Percentiles rank a stretch among this genome's conserved stretches.
Conservation (phyloP, 176 grass and related monocot genomes). For the Dactylis glomerata region DNA sequence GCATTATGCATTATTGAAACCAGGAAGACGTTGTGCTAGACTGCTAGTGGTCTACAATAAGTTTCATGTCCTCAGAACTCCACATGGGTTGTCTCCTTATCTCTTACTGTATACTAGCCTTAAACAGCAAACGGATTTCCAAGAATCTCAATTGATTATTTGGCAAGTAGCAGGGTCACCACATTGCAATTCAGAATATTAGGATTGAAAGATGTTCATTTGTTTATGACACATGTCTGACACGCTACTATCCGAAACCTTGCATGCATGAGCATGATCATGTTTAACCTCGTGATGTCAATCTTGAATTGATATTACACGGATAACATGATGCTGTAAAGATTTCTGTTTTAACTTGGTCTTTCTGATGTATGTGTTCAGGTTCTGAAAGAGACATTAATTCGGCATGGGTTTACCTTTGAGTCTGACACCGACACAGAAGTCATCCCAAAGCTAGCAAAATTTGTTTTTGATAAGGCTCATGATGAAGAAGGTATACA, state of each 20-base stretch:
- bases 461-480: slow-evolving; percentile 91
- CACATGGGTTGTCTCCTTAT: slow-evolving; percentile 38
- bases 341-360: neutral
- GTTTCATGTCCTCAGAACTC: neutral
- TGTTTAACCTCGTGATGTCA: neutral
- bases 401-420: slow-evolving; percentile 88
- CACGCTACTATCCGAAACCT: neutral
- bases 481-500: slow-evolving; percentile 71
- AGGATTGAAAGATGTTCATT: neutral
- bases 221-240: neutral
- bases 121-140: neutral
- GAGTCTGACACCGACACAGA: slow-evolving; percentile 99
- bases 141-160: neutral
- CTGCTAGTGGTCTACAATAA: slow-evolving; percentile 14
- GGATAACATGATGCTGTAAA: neutral
- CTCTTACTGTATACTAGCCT: neutral
- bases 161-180: neutral
- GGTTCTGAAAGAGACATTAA: slow-evolving; percentile 90
- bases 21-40: slow-evolving; percentile 20
- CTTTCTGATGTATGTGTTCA: slow-evolving; percentile 35
- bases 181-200: neutral
- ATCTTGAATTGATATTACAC: neutral
- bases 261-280: neutral
- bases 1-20: slow-evolving; percentile 26
- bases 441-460: slow-evolving; percentile 95